These are phyloP conservation scores for Ascocoryne sarcoides DNA, from an alignment of 2,329 filamentous ascomycete genomes.

Conservation along the genomic window DNA sequence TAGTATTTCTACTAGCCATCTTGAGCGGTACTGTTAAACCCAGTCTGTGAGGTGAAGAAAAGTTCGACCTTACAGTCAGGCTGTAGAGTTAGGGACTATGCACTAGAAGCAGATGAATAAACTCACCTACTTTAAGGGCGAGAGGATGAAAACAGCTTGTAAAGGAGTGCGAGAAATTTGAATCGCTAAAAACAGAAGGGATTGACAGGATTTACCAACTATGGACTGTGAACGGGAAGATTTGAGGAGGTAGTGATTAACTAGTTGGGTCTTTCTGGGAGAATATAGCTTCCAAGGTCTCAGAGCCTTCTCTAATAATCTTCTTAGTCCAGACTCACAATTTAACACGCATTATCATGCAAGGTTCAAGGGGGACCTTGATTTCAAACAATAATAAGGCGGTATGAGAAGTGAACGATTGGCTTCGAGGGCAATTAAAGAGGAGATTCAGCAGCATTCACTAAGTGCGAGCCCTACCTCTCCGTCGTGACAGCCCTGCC, in stretches of 20 bases:
- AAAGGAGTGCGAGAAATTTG: not conserved
- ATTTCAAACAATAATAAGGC: not conserved
- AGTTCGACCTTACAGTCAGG: slow-evolving; percentile 1
- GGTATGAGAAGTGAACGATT: not conserved
- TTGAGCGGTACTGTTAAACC: slow-evolving; percentile 2
- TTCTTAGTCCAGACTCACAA: no score
- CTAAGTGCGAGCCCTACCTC: not conserved
- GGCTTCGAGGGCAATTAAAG: not conserved
- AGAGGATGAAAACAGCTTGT: not conserved
- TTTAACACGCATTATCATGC: no score
- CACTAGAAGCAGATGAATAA: not conserved
- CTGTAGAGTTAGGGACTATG: not conserved
- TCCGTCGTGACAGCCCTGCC: not conserved
- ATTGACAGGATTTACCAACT: not conserved
- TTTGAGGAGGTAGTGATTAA: not conserved
- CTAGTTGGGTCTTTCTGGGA: no score
- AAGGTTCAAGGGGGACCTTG: not conserved
- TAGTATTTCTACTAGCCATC: not conserved
- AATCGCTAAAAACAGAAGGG: not conserved
- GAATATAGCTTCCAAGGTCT: not conserved
- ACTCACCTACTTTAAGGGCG: not conserved
- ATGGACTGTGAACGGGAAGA: not conserved
- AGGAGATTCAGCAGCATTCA: not conserved
- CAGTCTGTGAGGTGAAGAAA: not conserved
- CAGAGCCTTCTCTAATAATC: no score